Evolutionary conservation across 768 basidiomycete genomes (phyloP).

Genomic region (Saitozyma podzolica): DNA sequence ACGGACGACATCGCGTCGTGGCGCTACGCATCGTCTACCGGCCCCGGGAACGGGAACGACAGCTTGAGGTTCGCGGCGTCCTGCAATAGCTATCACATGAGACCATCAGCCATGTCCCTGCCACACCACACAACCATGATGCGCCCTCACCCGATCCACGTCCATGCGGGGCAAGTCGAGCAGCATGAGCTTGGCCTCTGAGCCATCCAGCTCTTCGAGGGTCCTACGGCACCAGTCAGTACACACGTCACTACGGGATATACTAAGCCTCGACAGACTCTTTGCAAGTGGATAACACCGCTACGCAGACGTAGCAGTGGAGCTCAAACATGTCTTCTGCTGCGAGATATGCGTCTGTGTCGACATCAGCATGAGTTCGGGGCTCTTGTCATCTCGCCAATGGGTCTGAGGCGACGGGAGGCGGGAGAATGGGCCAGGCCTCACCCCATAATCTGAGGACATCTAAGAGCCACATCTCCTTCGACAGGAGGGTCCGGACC

Average conservation of each 20-base stretch:
- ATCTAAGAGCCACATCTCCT: conserved; percentile 46
- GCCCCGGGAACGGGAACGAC: conserved; percentile 36
- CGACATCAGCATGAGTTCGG: conserved; percentile 1
- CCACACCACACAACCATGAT: neutral
- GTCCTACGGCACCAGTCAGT: conserved; percentile 22
- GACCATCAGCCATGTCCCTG: neutral
- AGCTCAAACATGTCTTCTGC: conserved; percentile 46
- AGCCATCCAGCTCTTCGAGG: conserved; percentile 44
- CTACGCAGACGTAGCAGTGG: conserved; percentile 48
- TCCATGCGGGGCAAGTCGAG: conserved; percentile 45
- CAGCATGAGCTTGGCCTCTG: conserved; percentile 45
- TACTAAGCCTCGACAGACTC: conserved; percentile 27
- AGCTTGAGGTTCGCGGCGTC: conserved; percentile 43
- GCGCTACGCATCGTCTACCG: conserved; percentile 21
- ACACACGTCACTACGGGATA: neutral
- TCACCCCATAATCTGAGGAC: conserved; percentile 44
- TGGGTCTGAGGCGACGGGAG: neutral
- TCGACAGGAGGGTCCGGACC: conserved; percentile 33
- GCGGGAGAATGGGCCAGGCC: conserved; percentile 4
- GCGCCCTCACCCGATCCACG: conserved; percentile 39
- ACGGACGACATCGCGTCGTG: too few species aligned
- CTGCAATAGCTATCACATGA: conserved; percentile 32
- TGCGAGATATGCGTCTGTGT: conserved; percentile 42
- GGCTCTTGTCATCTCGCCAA: neutral
- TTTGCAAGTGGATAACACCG: conserved; percentile 41